These are phyloP conservation scores for Globisporangium barbulae DNA, from an alignment of 352 stramenopile genomes.

Conservation along the genomic window DNA sequence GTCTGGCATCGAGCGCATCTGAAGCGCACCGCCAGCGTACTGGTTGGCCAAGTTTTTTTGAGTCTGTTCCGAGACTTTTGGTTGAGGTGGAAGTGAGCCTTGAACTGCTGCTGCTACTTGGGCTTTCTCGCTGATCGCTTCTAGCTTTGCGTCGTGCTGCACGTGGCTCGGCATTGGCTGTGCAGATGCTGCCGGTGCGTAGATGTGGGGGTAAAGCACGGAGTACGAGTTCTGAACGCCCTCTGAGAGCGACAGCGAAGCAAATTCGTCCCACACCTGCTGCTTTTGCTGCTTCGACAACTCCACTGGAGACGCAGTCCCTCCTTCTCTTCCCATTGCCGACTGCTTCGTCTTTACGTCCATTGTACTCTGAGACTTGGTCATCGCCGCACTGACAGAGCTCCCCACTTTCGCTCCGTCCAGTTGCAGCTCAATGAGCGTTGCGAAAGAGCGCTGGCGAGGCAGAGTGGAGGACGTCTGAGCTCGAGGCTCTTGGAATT, in stretches of 20 bases:
- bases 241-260: constrained; percentile 25
- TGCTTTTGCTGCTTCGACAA: constrained; percentile 34
- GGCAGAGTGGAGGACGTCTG: background rate
- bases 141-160: background rate
- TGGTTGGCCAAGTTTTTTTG: background rate
- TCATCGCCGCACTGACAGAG: background rate
- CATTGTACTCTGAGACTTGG: constrained; percentile 7
- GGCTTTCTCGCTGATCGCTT: background rate
- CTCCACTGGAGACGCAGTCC: background rate
- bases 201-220: constrained; percentile 49
- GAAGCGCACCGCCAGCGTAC: background rate
- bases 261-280: constrained; percentile 45
- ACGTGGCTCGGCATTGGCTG: background rate
- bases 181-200: constrained; percentile 11
- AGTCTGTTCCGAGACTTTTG: background rate
- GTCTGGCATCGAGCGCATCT: background rate
- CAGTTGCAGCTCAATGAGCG: constrained; percentile 3
- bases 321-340: background rate
- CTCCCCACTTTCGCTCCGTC: background rate
- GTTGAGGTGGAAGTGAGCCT: background rate
- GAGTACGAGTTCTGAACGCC: constrained; percentile 60
- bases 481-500: background rate
- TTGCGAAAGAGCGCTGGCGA: constrained; percentile 3
- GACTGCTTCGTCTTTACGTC: background rate
- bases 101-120: background rate